Evolutionary conservation across 371 early-diverging fungal species (phyloP).

Genomic region (Actinomortierella ambigua): DNA sequence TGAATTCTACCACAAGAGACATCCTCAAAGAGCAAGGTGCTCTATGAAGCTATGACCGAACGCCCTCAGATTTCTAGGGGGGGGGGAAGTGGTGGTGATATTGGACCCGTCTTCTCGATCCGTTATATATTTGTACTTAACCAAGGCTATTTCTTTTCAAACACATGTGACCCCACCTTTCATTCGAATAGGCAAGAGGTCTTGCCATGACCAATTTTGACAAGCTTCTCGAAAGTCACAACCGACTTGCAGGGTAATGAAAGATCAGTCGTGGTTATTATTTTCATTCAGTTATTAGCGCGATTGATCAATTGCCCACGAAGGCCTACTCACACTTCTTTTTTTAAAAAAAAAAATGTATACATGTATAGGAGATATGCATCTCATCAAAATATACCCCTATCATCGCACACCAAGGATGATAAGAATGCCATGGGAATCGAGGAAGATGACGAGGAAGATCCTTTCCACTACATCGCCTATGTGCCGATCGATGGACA

Average conservation of each 20-base stretch:
- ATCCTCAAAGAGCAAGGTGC: too few species aligned
- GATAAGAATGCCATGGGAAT: conserved; percentile 2
- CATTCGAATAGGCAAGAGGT: conserved; percentile 46
- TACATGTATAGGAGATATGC: conserved; percentile 1
- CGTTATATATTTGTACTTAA: too few species aligned
- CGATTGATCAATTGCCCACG: not conserved
- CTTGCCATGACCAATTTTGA: conserved; percentile 46
- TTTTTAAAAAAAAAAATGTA: conserved; percentile 3
- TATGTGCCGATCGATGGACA: conserved; percentile 50
- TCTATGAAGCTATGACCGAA: too few species aligned
- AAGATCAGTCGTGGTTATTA: too few species aligned
- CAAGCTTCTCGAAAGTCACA: conserved; percentile 45
- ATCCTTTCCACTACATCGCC: conserved; percentile 49
- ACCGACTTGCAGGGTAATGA: conserved; percentile 44
- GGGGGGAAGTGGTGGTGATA: too few species aligned
- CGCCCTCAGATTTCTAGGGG: too few species aligned
- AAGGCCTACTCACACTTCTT: conserved; percentile 3
- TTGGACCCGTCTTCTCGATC: too few species aligned
- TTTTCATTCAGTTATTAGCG: too few species aligned
- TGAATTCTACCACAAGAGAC: too few species aligned
- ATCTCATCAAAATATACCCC: not conserved
- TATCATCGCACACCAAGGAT: conserved; percentile 1
- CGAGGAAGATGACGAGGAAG: conserved; percentile 18
- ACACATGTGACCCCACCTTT: not conserved
- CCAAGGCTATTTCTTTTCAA: too few species aligned